These are phyloP conservation scores for Claviceps maximensis DNA, from an alignment of 2,329 filamentous ascomycete genomes.

Conservation along the genomic window DNA sequence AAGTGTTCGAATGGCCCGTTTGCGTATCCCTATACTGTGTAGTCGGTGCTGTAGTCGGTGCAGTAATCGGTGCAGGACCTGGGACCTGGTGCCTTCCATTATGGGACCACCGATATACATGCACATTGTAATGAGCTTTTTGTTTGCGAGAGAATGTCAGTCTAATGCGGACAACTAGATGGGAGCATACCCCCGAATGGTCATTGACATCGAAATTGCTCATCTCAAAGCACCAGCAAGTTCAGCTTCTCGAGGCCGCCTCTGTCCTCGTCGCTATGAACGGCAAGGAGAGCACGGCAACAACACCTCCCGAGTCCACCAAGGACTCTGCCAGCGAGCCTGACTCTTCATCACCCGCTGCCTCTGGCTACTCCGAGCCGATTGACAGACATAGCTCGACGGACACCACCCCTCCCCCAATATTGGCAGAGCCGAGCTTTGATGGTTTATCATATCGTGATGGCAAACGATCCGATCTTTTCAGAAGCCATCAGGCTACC, in stretches of 20 bases:
- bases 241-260: conserved; percentile 90
- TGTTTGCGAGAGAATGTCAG: neutral
- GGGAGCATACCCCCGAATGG: conserved; percentile 99
- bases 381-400: conserved; percentile 71
- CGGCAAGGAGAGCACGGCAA: conserved; percentile 37
- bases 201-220: conserved; percentile 91
- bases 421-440: conserved; percentile 48
- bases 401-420: conserved; percentile 84
- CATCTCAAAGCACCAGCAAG: conserved; percentile 98
- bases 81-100: neutral
- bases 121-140: neutral
- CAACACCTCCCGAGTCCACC: conserved; percentile 51
- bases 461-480: conserved; percentile 48
- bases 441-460: conserved; percentile 36
- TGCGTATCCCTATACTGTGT: conserved; percentile 5
- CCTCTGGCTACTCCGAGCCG: conserved; percentile 67
- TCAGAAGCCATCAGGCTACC: conserved; percentile 70
- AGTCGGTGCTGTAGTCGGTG: neutral
- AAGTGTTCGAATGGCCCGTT: conserved; percentile 47
- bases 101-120: neutral
- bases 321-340: conserved; percentile 63
- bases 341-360: conserved; percentile 69
- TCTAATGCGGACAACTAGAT: conserved; percentile 43
- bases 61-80: neutral
- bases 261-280: conserved; percentile 95